Percentiles rank a stretch among this genome's conserved stretches.
Evolutionary conservation across 805 yeast genomes (phyloP).

Genomic region (Sugiyamaella floridensis): DNA sequence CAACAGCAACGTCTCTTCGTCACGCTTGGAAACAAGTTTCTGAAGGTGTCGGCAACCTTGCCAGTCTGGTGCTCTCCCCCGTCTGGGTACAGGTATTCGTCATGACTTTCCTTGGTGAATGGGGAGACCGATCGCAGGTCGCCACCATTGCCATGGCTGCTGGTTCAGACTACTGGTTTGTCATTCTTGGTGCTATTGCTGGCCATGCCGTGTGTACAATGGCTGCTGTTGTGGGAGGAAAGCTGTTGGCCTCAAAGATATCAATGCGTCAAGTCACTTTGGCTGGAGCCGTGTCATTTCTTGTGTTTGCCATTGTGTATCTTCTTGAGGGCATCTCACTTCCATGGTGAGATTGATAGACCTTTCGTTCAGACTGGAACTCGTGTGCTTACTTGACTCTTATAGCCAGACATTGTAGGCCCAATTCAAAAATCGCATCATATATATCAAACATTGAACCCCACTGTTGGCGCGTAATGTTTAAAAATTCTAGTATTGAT

Average conservation of each 20-base stretch:
- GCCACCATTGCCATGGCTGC: conserved; percentile 99
- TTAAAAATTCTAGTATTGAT: background rate
- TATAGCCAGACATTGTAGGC: too few relatives aligned
- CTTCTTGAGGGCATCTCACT: conserved; percentile 47
- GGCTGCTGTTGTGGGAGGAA: conserved; percentile 92
- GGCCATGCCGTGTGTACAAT: conserved; percentile 88
- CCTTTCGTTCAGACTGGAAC: background rate
- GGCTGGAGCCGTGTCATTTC: conserved; percentile 84
- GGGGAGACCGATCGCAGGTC: conserved; percentile 98
- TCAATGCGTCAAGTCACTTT: conserved; percentile 88
- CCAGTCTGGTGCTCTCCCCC: conserved; percentile 69
- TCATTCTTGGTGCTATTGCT: conserved; percentile 77
- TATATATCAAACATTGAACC: too few relatives aligned
- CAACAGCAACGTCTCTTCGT: conserved; percentile 17
- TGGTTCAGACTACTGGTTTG: conserved; percentile 84
- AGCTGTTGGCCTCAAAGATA: conserved; percentile 77
- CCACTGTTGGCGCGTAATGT: background rate
- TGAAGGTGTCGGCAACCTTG: conserved; percentile 46
- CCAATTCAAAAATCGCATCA: too few relatives aligned
- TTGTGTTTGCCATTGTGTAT: conserved; percentile 74
- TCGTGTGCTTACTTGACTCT: background rate
- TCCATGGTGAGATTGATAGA: conserved; percentile 5
- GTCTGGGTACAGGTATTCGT: conserved; percentile 88
- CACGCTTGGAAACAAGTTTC: conserved; percentile 14
- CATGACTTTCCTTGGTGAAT: conserved; percentile 95